Evolutionary conservation across 331 rosid genomes (phyloP).

Genomic region (Malus hybrid): DNA sequence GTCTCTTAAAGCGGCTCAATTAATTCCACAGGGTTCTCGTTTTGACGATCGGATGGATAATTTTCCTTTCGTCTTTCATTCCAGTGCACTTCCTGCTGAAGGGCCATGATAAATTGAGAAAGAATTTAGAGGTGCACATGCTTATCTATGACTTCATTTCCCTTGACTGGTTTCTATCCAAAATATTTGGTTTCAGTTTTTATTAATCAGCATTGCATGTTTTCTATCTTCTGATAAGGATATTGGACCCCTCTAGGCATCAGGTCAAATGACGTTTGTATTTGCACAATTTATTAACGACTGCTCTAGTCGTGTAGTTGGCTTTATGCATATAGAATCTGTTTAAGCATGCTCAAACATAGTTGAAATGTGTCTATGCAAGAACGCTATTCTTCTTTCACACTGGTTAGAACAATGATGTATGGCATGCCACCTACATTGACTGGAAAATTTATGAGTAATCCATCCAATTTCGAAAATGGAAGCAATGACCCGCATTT

Average conservation of each 20-base stretch:
- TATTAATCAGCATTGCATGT: background rate
- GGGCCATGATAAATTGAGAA: constrained; percentile 68
- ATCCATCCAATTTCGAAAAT: background rate
- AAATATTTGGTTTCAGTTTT: background rate
- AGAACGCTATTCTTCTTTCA: background rate
- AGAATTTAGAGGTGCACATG: constrained; percentile 62
- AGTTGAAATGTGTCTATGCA: background rate
- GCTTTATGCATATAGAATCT: background rate
- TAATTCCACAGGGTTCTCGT: constrained; percentile 65
- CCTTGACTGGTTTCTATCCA: background rate
- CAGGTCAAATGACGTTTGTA: background rate
- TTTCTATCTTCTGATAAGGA: background rate
- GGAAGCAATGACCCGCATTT: background rate
- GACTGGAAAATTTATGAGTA: background rate
- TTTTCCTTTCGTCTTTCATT: constrained; percentile 78
- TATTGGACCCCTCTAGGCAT: background rate
- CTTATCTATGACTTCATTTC: background rate
- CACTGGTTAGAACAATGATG: background rate
- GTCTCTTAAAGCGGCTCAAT: background rate
- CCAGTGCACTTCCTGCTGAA: constrained; percentile 72
- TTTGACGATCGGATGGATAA: constrained; percentile 85
- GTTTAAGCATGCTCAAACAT: background rate
- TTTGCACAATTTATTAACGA: background rate
- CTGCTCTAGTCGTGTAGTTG: background rate
- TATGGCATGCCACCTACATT: background rate